Evolutionary conservation across 2,329 filamentous ascomycete genomes (phyloP).

Genomic region (Fusarium verticillioides): DNA sequence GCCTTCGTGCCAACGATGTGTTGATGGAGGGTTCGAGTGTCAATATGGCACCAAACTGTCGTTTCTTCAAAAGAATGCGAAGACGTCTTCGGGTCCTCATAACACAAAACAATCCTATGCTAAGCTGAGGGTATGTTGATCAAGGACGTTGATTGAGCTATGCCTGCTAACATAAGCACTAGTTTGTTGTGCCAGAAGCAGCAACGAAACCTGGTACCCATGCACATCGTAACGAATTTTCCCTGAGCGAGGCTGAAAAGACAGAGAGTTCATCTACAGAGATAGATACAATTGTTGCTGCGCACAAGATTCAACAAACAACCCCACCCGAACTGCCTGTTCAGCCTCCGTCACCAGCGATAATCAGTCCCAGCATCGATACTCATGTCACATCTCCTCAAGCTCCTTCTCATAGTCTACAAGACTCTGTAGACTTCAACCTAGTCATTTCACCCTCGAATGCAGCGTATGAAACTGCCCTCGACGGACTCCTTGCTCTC

Average conservation of each 20-base stretch:
- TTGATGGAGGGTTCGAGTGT: conserved; percentile 58
- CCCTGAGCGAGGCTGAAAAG: conserved; percentile 4
- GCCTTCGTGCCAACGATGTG: conserved; percentile 60
- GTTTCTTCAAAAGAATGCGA: conserved; percentile 61
- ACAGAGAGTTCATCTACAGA: neutral
- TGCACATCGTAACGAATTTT: conserved; percentile 5
- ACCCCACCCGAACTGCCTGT: neutral
- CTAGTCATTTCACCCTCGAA: conserved; percentile 36
- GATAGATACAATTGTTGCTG: neutral
- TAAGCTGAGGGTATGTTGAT: conserved; percentile 33
- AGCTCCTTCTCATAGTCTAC: neutral
- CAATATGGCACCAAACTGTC: conserved; percentile 59
- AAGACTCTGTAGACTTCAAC: conserved; percentile 20
- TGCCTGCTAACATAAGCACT: neutral
- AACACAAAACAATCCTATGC: conserved; percentile 35
- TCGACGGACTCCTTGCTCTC: conserved; percentile 50
- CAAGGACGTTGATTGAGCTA: neutral
- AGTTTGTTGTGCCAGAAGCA: conserved; percentile 40
- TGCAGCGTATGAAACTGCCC: conserved; percentile 48
- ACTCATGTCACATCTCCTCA: conserved; percentile 16
- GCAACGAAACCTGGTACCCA: conserved; percentile 15
- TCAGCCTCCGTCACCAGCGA: neutral
- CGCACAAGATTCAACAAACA: neutral
- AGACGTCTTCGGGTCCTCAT: conserved; percentile 48
- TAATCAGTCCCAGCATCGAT: conserved; percentile 16